A percentile compares a stretch with the other conserved stretches of the same genome.
These are phyloP conservation scores for Ganoderma leucocontextum DNA, from an alignment of 1,284 basidiomycete genomes.

Conservation along the genomic window DNA sequence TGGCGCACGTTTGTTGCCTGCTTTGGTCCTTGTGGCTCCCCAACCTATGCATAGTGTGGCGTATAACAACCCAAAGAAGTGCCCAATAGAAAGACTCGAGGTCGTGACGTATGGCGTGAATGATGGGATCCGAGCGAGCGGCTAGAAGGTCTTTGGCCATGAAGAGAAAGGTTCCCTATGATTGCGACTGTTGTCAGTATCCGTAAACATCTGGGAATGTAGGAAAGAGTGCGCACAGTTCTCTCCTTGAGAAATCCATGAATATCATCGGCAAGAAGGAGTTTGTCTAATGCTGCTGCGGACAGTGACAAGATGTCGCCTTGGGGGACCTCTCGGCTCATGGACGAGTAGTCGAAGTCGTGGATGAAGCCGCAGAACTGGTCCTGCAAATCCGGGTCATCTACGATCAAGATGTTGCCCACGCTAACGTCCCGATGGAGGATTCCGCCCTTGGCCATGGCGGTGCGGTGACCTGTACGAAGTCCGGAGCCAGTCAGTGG, in stretches of 20 bases:
- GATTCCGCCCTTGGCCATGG: background rate
- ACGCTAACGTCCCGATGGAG: conserved; percentile 22
- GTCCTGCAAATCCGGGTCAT: background rate
- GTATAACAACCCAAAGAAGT: conserved; percentile 25
- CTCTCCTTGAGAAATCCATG: background rate
- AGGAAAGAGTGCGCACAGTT: background rate
- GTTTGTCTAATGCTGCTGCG: background rate
- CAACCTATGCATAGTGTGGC: conserved; percentile 11
- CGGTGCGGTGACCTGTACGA: background rate
- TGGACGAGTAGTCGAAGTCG: conserved; percentile 21
- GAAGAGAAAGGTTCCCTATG: conserved; percentile 27
- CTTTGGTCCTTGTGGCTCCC: too few relatives aligned
- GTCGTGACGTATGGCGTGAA: conserved; percentile 16
- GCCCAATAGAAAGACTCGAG: conserved; percentile 29
- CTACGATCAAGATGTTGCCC: conserved; percentile 15
- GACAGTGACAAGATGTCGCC: background rate
- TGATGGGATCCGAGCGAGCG: background rate
- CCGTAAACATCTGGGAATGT: background rate
- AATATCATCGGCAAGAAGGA: background rate
- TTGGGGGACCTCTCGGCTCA: background rate
- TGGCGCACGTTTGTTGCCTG: background rate
- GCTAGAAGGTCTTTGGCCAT: conserved; percentile 20
- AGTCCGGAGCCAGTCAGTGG: background rate
- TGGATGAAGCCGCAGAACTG: conserved; percentile 17
- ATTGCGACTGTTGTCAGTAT: background rate